These are phyloP conservation scores for Casuarina glauca DNA, from an alignment of 306 rosid species.

Conservation along the genomic window DNA sequence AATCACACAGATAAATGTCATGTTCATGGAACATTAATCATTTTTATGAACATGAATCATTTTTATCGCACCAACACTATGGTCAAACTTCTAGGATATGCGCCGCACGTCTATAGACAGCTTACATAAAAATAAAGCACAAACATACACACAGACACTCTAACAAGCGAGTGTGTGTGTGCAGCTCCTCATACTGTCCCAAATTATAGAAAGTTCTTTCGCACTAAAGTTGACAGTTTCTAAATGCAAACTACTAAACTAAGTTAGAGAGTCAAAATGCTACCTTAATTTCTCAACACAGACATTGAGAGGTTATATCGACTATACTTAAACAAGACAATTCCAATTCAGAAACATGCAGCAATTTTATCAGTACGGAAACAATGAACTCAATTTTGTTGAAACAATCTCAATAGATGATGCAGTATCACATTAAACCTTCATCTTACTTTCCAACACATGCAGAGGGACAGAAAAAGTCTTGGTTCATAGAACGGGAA, in stretches of 20 bases:
- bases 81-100: background rate
- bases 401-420: conserved; percentile 8
- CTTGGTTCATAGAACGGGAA: conserved; percentile 5
- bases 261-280: background rate
- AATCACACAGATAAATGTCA: too few species aligned
- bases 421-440: conserved; percentile 1
- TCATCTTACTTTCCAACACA: conserved; percentile 26
- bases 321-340: background rate
- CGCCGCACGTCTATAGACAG: background rate
- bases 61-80: background rate
- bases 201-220: background rate
- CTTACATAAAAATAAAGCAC: background rate
- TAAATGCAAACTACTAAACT: background rate
- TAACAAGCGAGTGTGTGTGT: background rate
- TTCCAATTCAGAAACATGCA: background rate
- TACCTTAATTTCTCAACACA: background rate
- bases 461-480: background rate
- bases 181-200: background rate
- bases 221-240: background rate
- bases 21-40: too few species aligned
- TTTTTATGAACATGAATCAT: too few species aligned
- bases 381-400: background rate
- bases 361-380: background rate
- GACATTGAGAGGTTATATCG: background rate
- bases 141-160: background rate